Base-by-base conservation (phyloP, 495 filamentous ascomycete species). In the Talaromyces adpressus region DNA sequence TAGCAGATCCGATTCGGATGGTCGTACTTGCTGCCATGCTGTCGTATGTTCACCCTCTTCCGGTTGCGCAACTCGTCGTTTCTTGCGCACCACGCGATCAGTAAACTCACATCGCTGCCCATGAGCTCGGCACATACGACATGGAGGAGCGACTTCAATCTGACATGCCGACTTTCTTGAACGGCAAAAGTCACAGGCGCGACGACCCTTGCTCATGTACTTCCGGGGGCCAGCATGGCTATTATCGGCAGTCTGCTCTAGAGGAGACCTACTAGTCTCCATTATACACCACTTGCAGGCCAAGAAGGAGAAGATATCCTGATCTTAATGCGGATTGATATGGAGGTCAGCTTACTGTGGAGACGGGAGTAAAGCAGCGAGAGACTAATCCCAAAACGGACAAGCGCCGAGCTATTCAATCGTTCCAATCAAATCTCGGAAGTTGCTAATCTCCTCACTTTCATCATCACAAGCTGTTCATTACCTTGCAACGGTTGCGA, bases 101-200 rank as follows among this genome's bases (percentile, higher is more conserved):
- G 56, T 58, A 36, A 58, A 58, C 30, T 58, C 56, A 25, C 56
- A 58, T 36, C 23, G 56, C 18, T 36, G 56, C 14, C 56, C 56
- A 58, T 58, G 56, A 36, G 56, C 56, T 6, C 30, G 36, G 56
- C 56, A 58, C 56, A 58, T 58, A 36, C 56, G 56, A 36, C 56
- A 58, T 36, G 56, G 56, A 2, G 56, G 56, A 30, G 56, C 27
- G 4, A 58, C 56, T 20, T 58, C 29, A 22, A 58, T 58, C 30
- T 58, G 56, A 58, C 56, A 58, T 23, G 56, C 56, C 12, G 56
- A 58, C 30, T 58, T 58, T 11, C 56, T 32, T 25, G 56, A 58
- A 11, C 56, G 56, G 18, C 56, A 58, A 36, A 58, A 36, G 5
- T 58, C 56, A 36, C 56, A 58, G 56, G 56, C 56, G 9, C 56